Conservation (phyloP, 1,284 basidiomycete genomes). For the Lignosus rhinocerotis region DNA sequence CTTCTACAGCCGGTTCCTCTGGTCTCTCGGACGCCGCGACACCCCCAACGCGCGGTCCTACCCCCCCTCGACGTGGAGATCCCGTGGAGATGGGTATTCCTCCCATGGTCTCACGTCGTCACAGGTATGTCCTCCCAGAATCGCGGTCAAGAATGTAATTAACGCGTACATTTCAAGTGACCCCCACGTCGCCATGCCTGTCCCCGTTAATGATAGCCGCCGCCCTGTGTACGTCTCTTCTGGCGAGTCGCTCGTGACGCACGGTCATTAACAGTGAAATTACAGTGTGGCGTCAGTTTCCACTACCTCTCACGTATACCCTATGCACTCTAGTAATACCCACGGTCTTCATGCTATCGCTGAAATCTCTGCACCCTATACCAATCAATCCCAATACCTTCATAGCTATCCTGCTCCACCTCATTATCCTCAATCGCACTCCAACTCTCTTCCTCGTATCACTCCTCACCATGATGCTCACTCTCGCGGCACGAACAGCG, state of each 20-base stretch:
- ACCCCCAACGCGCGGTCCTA: constrained; percentile 62
- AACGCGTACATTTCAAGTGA: constrained; percentile 19
- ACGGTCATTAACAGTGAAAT: constrained; percentile 2
- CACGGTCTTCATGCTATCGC: constrained; percentile 56
- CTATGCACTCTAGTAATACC: constrained; percentile 38
- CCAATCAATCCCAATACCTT: constrained; percentile 28
- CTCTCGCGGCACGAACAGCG: constrained; percentile 23
- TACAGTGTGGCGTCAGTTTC: constrained; percentile 20
- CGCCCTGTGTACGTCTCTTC: constrained; percentile 48
- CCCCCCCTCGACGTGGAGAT: constrained; percentile 52
- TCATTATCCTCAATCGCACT: constrained; percentile 44
- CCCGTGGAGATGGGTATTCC: constrained; percentile 53
- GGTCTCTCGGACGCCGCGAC: constrained; percentile 62
- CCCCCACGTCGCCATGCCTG: constrained; percentile 23
- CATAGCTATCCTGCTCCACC: constrained; percentile 46
- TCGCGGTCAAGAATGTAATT: not conserved
- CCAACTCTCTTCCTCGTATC: constrained; percentile 27
- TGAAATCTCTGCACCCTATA: constrained; percentile 46
- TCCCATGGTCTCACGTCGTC: constrained; percentile 52
- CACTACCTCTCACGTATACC: constrained; percentile 30
- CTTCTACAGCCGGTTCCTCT: constrained; percentile 65
- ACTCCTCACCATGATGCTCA: constrained; percentile 26
- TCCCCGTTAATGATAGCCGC: constrained; percentile 32
- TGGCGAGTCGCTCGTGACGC: not conserved
- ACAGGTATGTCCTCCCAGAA: constrained; percentile 39